Base-by-base conservation (phyloP, 148 eudicot genomes). In the Rhododendron kiyosumense region DNA sequence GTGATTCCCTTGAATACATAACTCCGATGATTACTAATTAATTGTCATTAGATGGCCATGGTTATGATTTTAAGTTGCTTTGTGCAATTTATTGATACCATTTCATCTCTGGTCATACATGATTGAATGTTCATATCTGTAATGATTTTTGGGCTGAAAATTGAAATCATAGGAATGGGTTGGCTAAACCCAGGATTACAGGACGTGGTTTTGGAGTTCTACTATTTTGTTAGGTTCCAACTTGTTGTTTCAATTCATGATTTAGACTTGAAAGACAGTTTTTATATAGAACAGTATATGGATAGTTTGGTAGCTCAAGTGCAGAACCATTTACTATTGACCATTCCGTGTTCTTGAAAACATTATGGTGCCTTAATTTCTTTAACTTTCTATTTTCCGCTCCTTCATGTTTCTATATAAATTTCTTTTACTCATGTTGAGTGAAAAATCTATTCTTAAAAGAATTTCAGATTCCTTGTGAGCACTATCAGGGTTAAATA, bases 1-100 rank as follows among this genome's bases (percentile, higher is more conserved):
- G 96, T 92, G 93, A 85, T 85, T 57, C 30, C 30, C 80, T 59
- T 79, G 57, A 79, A 59, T 17, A 54, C 18, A 54, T 34, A 75
- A 3, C 13, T 76, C 54, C 20, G 4, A 71, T 24, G 26, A 84
- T 74, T 75, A 73, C 32, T 43, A 49, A 18, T 73, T 73, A 51
- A 9, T 18, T 48, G 51, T 20, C 63, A 73, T 54, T 28, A 54
- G 17, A 15, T 49, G 61, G 63, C 15, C 48, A 26, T 81, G 43
- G 30, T 41, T 26, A 81, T 51, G 11, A 36, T 57, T 18, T 28
- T 81, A 51, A 59, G 82, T 85, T 85, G 20, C 30, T 79, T 79
- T 63, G 46, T 52, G 14, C 14, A 38, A 26, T 85, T 34, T 63
- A 43, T 49, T 45, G 38, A 38, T 26, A 13, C 63, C 82, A 80